Evolutionary conservation across 2,329 filamentous ascomycete genomes (phyloP).

Genomic region (Ophiostoma ulmi): DNA sequence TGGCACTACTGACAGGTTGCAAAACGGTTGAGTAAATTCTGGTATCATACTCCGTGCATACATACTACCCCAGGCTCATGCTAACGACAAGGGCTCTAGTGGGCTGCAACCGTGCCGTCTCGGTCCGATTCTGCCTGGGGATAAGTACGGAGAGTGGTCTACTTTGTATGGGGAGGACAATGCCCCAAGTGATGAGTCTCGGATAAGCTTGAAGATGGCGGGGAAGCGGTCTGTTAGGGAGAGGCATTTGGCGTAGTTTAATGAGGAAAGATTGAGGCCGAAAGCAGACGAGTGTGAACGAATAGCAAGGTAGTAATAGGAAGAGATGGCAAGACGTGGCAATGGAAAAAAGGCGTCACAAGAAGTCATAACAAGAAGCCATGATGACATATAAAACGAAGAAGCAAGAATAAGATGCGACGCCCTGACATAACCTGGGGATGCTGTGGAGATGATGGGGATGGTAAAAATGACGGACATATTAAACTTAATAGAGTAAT

Average conservation of each 20-base stretch:
- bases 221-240: neutral
- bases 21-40: neutral
- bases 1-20: neutral
- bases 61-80: slow-evolving; percentile 6
- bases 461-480: neutral
- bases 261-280: neutral
- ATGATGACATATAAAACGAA: too few relatives aligned
- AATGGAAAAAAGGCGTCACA: neutral
- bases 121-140: slow-evolving; percentile 22
- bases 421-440: neutral
- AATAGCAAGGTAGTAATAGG: too few relatives aligned
- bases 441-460: neutral
- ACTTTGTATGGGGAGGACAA: neutral
- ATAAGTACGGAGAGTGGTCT: neutral
- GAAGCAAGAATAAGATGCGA: neutral
- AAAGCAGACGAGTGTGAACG: too few relatives aligned
- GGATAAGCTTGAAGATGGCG: neutral
- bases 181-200: neutral
- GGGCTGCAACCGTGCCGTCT: slow-evolving; percentile 20
- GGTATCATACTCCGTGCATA: slow-evolving; percentile 3
- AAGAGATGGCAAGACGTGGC: neutral
- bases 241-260: neutral
- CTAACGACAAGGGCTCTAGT: slow-evolving; percentile 25
- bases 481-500: neutral
- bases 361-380: too few relatives aligned